These are phyloP conservation scores for Aspergillus texensis DNA, from an alignment of 2,329 filamentous ascomycete species.

Conservation along the genomic window DNA sequence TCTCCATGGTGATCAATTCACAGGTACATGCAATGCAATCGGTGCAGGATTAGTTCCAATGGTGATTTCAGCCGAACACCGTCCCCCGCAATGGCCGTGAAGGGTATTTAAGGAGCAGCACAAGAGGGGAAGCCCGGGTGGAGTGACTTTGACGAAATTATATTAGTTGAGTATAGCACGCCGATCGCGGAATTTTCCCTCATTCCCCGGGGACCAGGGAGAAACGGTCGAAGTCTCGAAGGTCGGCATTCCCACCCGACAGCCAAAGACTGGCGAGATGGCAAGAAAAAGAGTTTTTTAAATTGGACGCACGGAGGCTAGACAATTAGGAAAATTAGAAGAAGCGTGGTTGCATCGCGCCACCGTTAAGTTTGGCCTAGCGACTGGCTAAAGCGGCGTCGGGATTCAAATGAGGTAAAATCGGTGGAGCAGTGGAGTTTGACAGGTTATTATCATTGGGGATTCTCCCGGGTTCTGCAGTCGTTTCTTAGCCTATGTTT, in stretches of 20 bases:
- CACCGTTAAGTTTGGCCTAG: neutral
- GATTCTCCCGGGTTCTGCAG: neutral
- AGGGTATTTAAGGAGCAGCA: neutral
- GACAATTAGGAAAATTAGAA: neutral
- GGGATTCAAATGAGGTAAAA: neutral
- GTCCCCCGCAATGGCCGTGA: neutral
- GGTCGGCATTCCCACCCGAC: neutral
- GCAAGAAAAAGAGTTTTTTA: neutral
- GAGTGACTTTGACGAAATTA: too few species aligned
- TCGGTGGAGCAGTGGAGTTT: neutral
- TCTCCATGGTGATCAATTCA: constrained; percentile 25
- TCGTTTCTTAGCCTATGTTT: neutral
- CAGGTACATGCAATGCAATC: neutral
- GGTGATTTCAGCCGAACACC: neutral
- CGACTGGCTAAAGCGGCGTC: neutral
- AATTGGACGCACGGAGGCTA: neutral
- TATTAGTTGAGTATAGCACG: neutral
- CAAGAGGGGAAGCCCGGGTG: too few species aligned
- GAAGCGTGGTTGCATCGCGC: constrained; percentile 1
- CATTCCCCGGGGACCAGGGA: neutral
- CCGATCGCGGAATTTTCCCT: neutral
- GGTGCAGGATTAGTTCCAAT: neutral
- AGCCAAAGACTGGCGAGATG: neutral
- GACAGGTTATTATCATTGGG: neutral
- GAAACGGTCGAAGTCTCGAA: neutral